Evolutionary conservation across 371 early-diverging fungal species (phyloP).

Genomic region (Apophysomyces elegans): DNA sequence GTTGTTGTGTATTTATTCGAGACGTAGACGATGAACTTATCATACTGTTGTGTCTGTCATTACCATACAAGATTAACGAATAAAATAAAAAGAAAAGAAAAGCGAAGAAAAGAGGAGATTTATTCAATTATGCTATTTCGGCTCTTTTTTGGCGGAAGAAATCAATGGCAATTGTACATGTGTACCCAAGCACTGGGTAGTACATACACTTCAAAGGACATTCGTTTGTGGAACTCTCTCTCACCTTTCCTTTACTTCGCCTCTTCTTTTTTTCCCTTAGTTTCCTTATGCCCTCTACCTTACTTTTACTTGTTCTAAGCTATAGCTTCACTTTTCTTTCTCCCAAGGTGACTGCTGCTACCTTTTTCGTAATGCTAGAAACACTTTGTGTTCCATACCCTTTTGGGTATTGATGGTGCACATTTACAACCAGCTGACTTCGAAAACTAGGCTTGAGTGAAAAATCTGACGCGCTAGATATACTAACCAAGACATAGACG

Average conservation of each 20-base stretch:
- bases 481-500: too few species aligned
- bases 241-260: background rate
- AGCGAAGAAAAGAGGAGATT: background rate
- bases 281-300: background rate
- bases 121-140: conserved; percentile 7
- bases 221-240: background rate
- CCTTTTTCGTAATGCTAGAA: too few species aligned
- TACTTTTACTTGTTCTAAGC: background rate
- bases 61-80: background rate
- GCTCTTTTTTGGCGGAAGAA: conserved; percentile 8
- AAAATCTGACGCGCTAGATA: too few species aligned
- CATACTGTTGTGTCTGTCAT: background rate
- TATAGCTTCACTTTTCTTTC: background rate
- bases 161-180: conserved; percentile 8
- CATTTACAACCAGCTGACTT: background rate
- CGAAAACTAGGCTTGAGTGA: background rate
- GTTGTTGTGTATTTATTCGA: conserved; percentile 1
- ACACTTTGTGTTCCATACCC: conserved; percentile 2
- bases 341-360: too few species aligned
- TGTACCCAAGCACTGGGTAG: conserved; percentile 1
- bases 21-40: background rate
- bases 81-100: background rate
- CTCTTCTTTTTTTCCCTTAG: background rate
- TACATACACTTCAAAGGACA: background rate
- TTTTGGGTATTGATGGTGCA: conserved; percentile 1